Conservation (phyloP, 2,329 filamentous ascomycete genomes). For the Corniculantispora saksenae region DNA sequence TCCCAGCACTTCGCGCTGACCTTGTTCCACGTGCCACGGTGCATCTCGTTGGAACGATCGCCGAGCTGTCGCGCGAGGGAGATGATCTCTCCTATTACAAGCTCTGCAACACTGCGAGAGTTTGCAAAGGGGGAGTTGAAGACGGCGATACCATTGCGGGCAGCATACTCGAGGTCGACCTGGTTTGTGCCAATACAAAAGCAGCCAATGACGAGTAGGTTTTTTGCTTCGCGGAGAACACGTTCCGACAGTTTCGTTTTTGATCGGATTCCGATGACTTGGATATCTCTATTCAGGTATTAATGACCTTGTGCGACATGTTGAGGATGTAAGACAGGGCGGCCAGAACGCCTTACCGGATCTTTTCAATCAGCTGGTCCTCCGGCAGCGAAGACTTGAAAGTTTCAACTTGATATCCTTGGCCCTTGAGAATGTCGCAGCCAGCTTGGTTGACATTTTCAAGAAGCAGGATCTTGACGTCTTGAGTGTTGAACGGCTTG, state of each 20-base stretch:
- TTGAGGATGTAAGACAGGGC: slow-evolving; percentile 19
- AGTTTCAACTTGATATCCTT: slow-evolving; percentile 95
- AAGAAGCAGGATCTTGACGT: slow-evolving; percentile 92
- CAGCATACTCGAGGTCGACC: slow-evolving; percentile 82
- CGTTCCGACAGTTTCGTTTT: slow-evolving; percentile 92
- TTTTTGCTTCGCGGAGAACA: slow-evolving; percentile 86
- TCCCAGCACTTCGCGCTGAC: slow-evolving; percentile 97
- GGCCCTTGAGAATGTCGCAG: slow-evolving; percentile 73
- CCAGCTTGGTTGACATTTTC: slow-evolving; percentile 96
- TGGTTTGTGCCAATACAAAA: slow-evolving; percentile 99
- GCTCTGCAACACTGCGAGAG: slow-evolving; percentile 92
- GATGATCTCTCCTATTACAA: slow-evolving; percentile 94
- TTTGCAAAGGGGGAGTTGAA: slow-evolving; percentile 99
- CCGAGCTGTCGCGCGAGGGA: slow-evolving; percentile 85
- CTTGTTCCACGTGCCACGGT: slow-evolving; percentile 96
- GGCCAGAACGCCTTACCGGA: slow-evolving; percentile 60
- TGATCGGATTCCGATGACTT: slow-evolving; percentile 96
- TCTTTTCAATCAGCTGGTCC: slow-evolving; percentile 94
- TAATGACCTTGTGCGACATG: neutral
- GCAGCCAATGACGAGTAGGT: slow-evolving; percentile 92
- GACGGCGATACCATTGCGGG: slow-evolving; percentile 84
- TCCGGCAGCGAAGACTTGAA: slow-evolving; percentile 88
- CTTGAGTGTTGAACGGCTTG: slow-evolving; percentile 92
- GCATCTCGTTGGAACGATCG: slow-evolving; percentile 92
- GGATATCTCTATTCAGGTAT: slow-evolving; percentile 68